A percentile compares a stretch with the other conserved stretches of the same genome.
Conservation (phyloP, 2,329 filamentous ascomycete species). For the Colletotrichum sp. region DNA sequence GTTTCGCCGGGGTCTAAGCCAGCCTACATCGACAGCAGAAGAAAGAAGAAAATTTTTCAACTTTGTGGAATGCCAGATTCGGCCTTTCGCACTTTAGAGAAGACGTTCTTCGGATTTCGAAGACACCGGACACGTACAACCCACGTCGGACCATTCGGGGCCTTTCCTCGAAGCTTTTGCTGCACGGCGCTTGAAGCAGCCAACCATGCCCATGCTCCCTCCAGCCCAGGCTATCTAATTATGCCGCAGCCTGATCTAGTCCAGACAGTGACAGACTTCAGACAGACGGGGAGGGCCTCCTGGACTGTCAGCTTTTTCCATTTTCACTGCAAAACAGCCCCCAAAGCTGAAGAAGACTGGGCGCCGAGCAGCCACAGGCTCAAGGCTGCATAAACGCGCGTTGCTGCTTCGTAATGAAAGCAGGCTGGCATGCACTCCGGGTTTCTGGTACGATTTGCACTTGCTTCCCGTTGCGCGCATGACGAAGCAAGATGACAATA, state of each 20-base stretch:
- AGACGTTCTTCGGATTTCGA: neutral
- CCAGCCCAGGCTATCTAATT: neutral
- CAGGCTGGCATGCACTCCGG: neutral
- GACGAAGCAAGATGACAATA: neutral
- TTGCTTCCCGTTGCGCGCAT: neutral
- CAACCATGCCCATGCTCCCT: conserved; percentile 5
- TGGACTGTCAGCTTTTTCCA: neutral
- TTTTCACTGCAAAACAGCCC: conserved; percentile 3
- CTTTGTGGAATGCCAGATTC: neutral
- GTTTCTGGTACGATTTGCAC: neutral
- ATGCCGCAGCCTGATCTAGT: neutral
- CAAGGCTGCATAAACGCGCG: neutral
- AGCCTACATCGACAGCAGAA: neutral
- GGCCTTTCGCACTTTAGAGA: neutral
- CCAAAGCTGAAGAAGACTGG: conserved; percentile 4
- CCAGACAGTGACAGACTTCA: neutral
- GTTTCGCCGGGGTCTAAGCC: conserved; percentile 4
- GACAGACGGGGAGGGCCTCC: neutral
- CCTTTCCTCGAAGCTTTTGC: neutral
- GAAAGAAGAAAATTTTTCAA: neutral
- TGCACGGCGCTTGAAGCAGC: conserved; percentile 15
- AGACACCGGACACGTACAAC: neutral
- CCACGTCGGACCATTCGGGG: neutral
- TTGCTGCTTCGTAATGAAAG: neutral
- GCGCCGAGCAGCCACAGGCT: neutral